phyloP scores from a whole-genome alignment of 352 stramenopile genomes.

The Phytophthora hibernalis region DNA sequence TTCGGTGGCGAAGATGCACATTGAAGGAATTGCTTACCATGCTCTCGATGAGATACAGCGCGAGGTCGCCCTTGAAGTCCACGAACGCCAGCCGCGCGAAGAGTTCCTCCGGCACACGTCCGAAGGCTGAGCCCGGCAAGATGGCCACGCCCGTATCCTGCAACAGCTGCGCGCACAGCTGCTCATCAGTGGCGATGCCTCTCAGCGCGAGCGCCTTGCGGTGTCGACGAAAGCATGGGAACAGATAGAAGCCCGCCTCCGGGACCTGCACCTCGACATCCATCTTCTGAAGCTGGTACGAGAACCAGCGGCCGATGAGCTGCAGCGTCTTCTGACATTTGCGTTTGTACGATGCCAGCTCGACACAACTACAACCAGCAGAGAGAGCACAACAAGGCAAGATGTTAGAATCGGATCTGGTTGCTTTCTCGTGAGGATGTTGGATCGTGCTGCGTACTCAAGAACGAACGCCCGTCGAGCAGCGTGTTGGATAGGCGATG shows the following conservation, averaged over 20 bases:
- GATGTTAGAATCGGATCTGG: slow-evolving; percentile 12
- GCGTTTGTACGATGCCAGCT: slow-evolving; percentile 80
- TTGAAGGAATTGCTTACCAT: slow-evolving; percentile 56
- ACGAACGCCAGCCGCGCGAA: slow-evolving; percentile 87
- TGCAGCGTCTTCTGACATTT: slow-evolving; percentile 86
- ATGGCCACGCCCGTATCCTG: slow-evolving; percentile 89
- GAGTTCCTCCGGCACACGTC: slow-evolving; percentile 75
- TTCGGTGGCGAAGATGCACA: slow-evolving; percentile 12
- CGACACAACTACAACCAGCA: slow-evolving; percentile 64
- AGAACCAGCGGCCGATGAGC: slow-evolving; percentile 83
- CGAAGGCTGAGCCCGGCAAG: slow-evolving; percentile 85
- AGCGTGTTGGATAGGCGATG: slow-evolving; percentile 87
- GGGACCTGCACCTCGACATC: slow-evolving; percentile 79
- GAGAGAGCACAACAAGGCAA: slow-evolving; percentile 23
- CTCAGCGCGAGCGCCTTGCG: slow-evolving; percentile 64
- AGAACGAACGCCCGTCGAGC: slow-evolving; percentile 80
- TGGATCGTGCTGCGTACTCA: slow-evolving; percentile 50
- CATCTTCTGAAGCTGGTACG: slow-evolving; percentile 88
- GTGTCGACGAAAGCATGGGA: slow-evolving; percentile 82
- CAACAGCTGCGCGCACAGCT: slow-evolving; percentile 79
- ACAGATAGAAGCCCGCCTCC: slow-evolving; percentile 86
- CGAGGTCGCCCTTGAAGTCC: slow-evolving; percentile 90
- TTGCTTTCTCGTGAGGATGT: slow-evolving; percentile 9
- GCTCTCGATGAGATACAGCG: slow-evolving; percentile 88
- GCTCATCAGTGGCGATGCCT: slow-evolving; percentile 75